These are phyloP conservation scores for Colletotrichum falcatum DNA, from an alignment of 2,329 filamentous ascomycete species.

Conservation along the genomic window DNA sequence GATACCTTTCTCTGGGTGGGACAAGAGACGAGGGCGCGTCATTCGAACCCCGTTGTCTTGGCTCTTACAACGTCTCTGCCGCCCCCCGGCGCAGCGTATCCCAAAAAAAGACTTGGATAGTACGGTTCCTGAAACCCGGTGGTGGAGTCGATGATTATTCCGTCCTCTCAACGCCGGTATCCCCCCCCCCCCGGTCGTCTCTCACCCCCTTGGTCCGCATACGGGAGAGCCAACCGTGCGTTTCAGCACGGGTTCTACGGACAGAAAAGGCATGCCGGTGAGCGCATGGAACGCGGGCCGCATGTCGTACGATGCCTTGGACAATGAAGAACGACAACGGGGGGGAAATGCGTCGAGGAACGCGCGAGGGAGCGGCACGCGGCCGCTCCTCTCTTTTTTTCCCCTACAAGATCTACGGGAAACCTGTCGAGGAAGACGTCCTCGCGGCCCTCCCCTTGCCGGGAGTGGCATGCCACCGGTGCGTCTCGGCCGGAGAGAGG, in stretches of 20 bases:
- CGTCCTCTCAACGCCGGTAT: neutral
- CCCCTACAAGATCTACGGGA: too few relatives aligned
- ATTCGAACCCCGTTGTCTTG: neutral
- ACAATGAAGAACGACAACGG: neutral
- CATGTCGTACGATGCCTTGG: conserved; percentile 16
- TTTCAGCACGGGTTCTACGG: conserved; percentile 27
- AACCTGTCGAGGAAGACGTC: neutral
- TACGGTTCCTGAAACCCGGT: conserved; percentile 27
- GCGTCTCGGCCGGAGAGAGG: neutral
- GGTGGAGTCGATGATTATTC: conserved; percentile 27
- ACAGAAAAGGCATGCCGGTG: neutral
- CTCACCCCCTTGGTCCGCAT: neutral
- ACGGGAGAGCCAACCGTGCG: conserved; percentile 6
- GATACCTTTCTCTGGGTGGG: neutral
- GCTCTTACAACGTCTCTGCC: neutral
- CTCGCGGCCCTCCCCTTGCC: too few relatives aligned
- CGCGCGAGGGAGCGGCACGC: too few relatives aligned
- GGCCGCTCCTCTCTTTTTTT: neutral
- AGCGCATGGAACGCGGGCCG: neutral
- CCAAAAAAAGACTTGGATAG: conserved; percentile 6
- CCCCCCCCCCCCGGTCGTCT: neutral
- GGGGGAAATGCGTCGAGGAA: too few relatives aligned
- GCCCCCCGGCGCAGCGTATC: neutral
- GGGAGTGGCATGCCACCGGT: neutral
- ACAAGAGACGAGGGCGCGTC: neutral